These are phyloP conservation scores for Citrullus amarus DNA, from an alignment of 306 rosid species.

Conservation along the genomic window DNA sequence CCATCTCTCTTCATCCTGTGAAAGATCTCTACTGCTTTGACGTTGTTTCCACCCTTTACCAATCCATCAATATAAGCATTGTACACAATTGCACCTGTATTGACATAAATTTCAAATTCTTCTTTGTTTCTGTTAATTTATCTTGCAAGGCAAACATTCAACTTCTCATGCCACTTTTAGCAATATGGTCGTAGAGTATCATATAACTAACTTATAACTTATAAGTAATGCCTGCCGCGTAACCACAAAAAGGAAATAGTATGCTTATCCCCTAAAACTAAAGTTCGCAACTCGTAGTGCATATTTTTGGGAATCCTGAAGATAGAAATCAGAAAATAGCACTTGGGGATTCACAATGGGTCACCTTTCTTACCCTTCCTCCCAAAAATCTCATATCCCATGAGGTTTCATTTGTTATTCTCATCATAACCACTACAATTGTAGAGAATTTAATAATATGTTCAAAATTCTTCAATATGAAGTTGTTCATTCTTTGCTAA, in stretches of 20 bases:
- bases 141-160: not conserved
- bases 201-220: not conserved
- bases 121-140: not conserved
- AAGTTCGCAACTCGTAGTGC: not conserved
- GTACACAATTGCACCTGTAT: conserved; percentile 64
- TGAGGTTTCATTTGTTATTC: not conserved
- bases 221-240: not conserved
- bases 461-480: not conserved
- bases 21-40: conserved; percentile 70
- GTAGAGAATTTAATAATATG: not conserved
- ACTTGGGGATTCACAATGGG: not conserved
- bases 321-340: not conserved
- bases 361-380: not conserved
- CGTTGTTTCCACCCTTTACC: conserved; percentile 51
- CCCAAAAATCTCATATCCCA: not conserved
- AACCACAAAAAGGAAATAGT: not conserved
- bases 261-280: not conserved
- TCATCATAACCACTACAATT: not conserved
- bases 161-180: not conserved
- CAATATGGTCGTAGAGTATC: not conserved
- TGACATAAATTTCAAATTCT: not conserved
- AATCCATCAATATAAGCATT: conserved; percentile 81
- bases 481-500: not conserved
- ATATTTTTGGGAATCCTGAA: not conserved
- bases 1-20: conserved; percentile 71